Base-by-base conservation (phyloP, 352 stramenopile species). In the Pythium volutum region DNA sequence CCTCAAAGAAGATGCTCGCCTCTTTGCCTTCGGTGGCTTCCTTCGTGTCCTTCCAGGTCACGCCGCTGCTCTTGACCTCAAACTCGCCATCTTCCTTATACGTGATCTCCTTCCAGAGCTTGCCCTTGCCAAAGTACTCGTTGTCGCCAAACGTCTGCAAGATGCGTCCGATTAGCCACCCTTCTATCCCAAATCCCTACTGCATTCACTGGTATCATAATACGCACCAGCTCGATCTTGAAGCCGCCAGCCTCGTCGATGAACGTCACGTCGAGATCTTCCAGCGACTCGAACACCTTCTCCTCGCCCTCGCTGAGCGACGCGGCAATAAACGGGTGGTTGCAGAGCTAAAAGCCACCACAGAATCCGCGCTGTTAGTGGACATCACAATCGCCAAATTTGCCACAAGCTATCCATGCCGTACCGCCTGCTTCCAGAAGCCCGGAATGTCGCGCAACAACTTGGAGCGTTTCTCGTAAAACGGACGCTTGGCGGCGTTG, bases 341-440 rank as follows among this genome's bases (percentile, higher is more conserved):
- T 93, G 59, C 60, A 45, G 22, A 93, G 72, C 82, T 91, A 20
- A 9, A 63, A 23, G 12, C 5, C 4, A 4, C 22, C 12, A 53
- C 26, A 27, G 6, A 23, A 54, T 25, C 45, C n/a, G n/a, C 41
- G 20, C 39, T n/a, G 26, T 49, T 41, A 48, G 36, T 34, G 27
- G 23, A 18, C 27, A 31, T 26, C 43, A 43, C 1, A 15, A 43
- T 43, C 36, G 15, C 7, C 14, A 20, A 57, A 27, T 47, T 26
- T 11, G 8, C 29, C 9, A 11, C 31, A 27, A 25, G 36, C 12
- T 49, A 8, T n/a, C n/a, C 6, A 22, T 15, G 77, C 8, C 77
- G 62, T 62, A 91, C 80, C 66, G 73, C 70, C 64, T 90, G 69
- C 70, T 90, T 90, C 84, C 84, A 93, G 68, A 93, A 91, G 54